phyloP scores from a whole-genome alignment of 2,329 filamentous ascomycete species.

The Stachybotrys echinatus region DNA sequence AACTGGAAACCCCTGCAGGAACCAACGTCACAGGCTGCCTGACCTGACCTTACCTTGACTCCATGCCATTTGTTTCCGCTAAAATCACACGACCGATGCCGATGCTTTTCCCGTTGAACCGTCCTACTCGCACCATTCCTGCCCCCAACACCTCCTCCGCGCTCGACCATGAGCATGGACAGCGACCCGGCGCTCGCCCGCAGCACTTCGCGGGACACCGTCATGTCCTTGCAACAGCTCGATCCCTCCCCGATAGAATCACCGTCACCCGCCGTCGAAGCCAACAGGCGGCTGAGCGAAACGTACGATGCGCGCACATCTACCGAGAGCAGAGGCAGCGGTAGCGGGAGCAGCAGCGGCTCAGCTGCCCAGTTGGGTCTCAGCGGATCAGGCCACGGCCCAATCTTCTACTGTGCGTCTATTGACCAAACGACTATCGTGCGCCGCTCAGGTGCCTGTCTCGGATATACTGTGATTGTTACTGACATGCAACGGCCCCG shows the following conservation, averaged over 20 bases:
- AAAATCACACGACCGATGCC: too few species aligned
- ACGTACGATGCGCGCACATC: conserved; percentile 21
- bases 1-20: conserved; percentile 5
- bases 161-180: conserved; percentile 11
- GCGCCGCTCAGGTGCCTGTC: too few species aligned
- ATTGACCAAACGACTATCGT: background rate
- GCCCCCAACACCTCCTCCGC: background rate
- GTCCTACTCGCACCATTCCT: too few species aligned
- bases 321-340: conserved; percentile 27
- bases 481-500: background rate
- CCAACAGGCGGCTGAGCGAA: conserved; percentile 38
- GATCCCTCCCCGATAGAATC: conserved; percentile 75
- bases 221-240: conserved; percentile 65
- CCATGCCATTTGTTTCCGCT: too few species aligned
- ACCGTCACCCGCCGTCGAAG: conserved; percentile 37
- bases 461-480: too few species aligned
- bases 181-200: conserved; percentile 12
- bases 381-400: conserved; percentile 56
- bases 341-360: conserved; percentile 33
- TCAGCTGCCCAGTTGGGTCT: conserved; percentile 47
- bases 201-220: conserved; percentile 20
- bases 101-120: too few species aligned
- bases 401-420: conserved; percentile 69
- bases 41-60: too few species aligned
- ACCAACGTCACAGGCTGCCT: conserved; percentile 16